These are phyloP conservation scores for Platanus orientalis DNA, from an alignment of 164 flowering plant genomes.

Conservation along the genomic window DNA sequence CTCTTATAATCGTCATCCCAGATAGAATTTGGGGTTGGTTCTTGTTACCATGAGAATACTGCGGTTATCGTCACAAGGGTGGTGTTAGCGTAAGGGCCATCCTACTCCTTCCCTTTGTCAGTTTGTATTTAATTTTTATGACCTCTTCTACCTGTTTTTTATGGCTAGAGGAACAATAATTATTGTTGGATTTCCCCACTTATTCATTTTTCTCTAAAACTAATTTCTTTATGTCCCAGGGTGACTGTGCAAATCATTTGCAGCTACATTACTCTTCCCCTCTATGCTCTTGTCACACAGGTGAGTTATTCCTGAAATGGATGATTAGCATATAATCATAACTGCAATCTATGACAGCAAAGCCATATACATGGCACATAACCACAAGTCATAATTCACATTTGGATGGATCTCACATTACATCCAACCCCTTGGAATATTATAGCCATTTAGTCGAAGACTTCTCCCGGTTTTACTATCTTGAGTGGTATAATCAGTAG, in stretches of 20 bases:
- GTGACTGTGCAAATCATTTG: slow-evolving; percentile 54
- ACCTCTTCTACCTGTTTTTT: background rate
- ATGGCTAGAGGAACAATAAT: background rate
- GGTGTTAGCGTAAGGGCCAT: slow-evolving; percentile 49
- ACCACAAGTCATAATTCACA: background rate
- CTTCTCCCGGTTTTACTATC: background rate
- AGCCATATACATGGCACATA: background rate
- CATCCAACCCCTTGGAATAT: too few species aligned
- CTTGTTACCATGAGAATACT: too few species aligned
- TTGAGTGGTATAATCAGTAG: too few species aligned
- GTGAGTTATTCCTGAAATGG: slow-evolving; percentile 11
- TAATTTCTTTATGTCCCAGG: slow-evolving; percentile 22
- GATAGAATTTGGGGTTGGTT: slow-evolving; percentile 51
- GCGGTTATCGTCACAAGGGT: too few species aligned
- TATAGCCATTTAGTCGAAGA: too few species aligned
- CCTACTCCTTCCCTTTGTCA: background rate
- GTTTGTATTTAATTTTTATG: too few species aligned
- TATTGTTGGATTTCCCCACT: too few species aligned
- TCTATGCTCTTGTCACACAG: slow-evolving; percentile 74
- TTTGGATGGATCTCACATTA: background rate
- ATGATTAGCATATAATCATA: background rate
- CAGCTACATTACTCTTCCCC: slow-evolving; percentile 68
- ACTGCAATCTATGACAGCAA: background rate
- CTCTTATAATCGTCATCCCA: slow-evolving; percentile 14
- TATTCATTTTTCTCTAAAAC: background rate